Conservation (phyloP, 495 filamentous ascomycete genomes). For the Talaromyces liani region DNA sequence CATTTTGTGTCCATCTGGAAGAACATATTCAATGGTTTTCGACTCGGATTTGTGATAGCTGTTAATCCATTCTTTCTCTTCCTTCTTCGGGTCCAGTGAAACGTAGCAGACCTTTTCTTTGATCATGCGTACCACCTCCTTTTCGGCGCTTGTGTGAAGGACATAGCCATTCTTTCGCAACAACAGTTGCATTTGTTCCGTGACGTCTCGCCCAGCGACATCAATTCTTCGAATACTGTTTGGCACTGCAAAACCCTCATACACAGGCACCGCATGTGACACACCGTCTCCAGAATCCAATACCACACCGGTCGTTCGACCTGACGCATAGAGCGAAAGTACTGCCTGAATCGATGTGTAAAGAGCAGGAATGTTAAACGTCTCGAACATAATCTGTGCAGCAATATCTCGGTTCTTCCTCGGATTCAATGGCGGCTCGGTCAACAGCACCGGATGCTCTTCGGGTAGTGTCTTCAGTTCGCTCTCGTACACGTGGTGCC, state of each 20-base stretch:
- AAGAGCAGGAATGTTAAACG: constrained; percentile 94
- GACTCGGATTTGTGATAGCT: constrained; percentile 45
- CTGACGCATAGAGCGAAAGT: constrained; percentile 91
- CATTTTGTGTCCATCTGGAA: constrained; percentile 89
- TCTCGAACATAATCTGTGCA: constrained; percentile 97
- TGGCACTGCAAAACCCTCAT: constrained; percentile 95
- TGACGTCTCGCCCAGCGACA: constrained; percentile 96
- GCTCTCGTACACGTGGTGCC: constrained; percentile 78
- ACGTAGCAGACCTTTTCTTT: constrained; percentile 92
- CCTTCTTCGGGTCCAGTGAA: constrained; percentile 79
- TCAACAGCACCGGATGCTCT: constrained; percentile 96
- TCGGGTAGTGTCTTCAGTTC: constrained; percentile 92
- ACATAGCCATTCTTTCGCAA: constrained; percentile 89
- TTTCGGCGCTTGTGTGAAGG: constrained; percentile 96
- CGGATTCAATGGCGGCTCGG: constrained; percentile 94
- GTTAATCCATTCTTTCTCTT: constrained; percentile 90
- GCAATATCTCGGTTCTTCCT: constrained; percentile 93
- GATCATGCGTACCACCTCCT: constrained; percentile 92
- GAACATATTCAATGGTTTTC: constrained; percentile 74
- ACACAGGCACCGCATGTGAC: constrained; percentile 94
- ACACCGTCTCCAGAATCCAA: constrained; percentile 95
- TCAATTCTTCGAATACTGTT: constrained; percentile 92
- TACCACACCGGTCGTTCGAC: constrained; percentile 93
- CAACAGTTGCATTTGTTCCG: constrained; percentile 86
- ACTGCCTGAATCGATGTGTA: constrained; percentile 98